Evolutionary conservation across 352 stramenopile genomes (phyloP), one percentile per base, ranked within the genome.

Genomic region (Globisporangium heterothallicum): DNA sequence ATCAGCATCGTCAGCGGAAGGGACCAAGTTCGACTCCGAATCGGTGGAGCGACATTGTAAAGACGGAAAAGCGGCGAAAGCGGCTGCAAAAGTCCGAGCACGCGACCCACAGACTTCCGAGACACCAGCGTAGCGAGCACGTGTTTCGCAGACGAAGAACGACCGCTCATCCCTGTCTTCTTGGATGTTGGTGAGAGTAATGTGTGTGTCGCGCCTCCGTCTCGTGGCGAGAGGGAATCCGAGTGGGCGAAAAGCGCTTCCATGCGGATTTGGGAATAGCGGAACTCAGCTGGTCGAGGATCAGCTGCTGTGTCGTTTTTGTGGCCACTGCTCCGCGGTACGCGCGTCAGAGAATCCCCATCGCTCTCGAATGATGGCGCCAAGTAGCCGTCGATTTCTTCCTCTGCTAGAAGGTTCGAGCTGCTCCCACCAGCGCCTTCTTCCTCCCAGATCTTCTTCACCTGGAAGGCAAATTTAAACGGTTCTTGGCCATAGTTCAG

Each of bases 211-310:
- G 36, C 45, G 1, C 8, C 43, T 4, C 50, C 42, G 6, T 47
- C 57, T 14, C 49, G 42, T 13, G 44, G 50, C 19, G 57, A 63
- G 6, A 41, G 32, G 10, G 53, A 27, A 21, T 30, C 49, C 1
- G 54, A 24, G 9, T 71, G 51, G 9, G 75, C 68, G 45, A 87
- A 92, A 12, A 92, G 68, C 34, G 81, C 78, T 40, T 88, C 76
- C 72, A 88, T 85, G 35, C 82, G 71, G 53, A 92, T 90, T 22
- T 78, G 66, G 7, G 82, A 92, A 51, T 80, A 82, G 12, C 77
- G 69, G 40, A 88, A 88, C 40, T 78, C 66, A n/a, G 64, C 59
- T 7, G 77, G 72, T 2, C 77, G 68, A 35, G 79, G 74, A 57
- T 90, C 79, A 4, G 58, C 54, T 19, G 71, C 62, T 40, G 44